These are phyloP conservation scores for Stagonosporopsis rhizophila DNA, from an alignment of 2,329 filamentous ascomycete genomes.

Conservation along the genomic window DNA sequence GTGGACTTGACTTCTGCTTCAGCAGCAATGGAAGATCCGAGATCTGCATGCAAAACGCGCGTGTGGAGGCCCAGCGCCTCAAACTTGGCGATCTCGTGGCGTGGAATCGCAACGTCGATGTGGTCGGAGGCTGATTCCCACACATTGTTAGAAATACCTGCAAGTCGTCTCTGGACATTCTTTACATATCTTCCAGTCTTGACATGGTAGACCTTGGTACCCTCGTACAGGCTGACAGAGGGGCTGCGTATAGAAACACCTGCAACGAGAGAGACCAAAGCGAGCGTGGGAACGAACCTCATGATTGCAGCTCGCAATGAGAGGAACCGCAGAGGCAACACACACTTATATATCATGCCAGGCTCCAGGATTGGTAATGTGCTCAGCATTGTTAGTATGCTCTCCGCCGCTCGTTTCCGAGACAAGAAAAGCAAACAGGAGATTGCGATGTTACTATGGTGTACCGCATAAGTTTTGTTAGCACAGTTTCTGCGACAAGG, in stretches of 20 bases:
- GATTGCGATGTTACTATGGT: not conserved
- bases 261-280: conserved; percentile 25
- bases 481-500: too few species aligned
- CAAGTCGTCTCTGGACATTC: conserved; percentile 45
- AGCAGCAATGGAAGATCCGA: conserved; percentile 53
- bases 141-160: conserved; percentile 44
- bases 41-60: conserved; percentile 53
- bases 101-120: conserved; percentile 55
- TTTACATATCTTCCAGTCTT: conserved; percentile 43
- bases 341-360: conserved; percentile 1
- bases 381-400: not conserved
- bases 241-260: conserved; percentile 35
- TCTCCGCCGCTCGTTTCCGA: not conserved
- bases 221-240: conserved; percentile 45
- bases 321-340: not conserved
- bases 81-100: conserved; percentile 49
- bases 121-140: conserved; percentile 47
- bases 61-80: conserved; percentile 46
- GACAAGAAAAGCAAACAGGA: not conserved
- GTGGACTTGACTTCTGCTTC: conserved; percentile 54
- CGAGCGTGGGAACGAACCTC: conserved; percentile 24
- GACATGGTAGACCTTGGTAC: conserved; percentile 52
- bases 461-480: too few species aligned
- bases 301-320: conserved; percentile 12
- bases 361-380: not conserved